Base-by-base conservation (phyloP, 768 basidiomycete species). In the Agaricus bisporus region DNA sequence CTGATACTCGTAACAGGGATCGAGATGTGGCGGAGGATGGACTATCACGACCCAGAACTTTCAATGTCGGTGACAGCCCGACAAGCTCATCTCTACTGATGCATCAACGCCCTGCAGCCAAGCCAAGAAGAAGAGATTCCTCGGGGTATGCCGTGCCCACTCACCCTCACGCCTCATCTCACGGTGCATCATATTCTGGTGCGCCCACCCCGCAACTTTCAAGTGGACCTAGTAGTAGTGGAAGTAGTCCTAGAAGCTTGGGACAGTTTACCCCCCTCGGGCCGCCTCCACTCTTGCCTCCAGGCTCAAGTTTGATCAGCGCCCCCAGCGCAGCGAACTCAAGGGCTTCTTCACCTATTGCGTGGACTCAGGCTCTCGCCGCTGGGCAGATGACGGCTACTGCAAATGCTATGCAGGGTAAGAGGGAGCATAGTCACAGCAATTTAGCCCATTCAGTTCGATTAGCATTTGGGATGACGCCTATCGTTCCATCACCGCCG, bases 381-480 rank as follows among this genome's bases (percentile, higher is more conserved):
- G 53, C 53, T 6, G 53, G 53, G 8, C 53, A 54, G 57, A 60
- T 22, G 59, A 59, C 10, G n/a, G 59, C 25, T 48, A 58, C 41
- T 57, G 63, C 45, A 58, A 66, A 50, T 62, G 66, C 43, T 50
- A 57, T 28, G 58, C 28, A 60, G 62, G n/a, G 51, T 41, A 55
- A 63, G 49, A 66, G 62, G 37, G 38, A 60, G 46, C 60, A 68
- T 26, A 71, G 70, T 37, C 79, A 83, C 55, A 78, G 81, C 55
- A 83, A 88, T 62, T 79, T 95, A 36, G 90, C 88, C 4, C 88
- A 91, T 63, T 89, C 86, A 0, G 86, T 95, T 20, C 83, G 89
- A 37, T 75, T 85, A 29, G 93, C 92, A 45, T 97, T 97, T 59
- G 91, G 88, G 3, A 95, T 94, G 89, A 93, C 92, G 5, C 91